Evolutionary conservation across 1,284 basidiomycete genomes (phyloP).

Genomic region (Papiliotrema terrestris): DNA sequence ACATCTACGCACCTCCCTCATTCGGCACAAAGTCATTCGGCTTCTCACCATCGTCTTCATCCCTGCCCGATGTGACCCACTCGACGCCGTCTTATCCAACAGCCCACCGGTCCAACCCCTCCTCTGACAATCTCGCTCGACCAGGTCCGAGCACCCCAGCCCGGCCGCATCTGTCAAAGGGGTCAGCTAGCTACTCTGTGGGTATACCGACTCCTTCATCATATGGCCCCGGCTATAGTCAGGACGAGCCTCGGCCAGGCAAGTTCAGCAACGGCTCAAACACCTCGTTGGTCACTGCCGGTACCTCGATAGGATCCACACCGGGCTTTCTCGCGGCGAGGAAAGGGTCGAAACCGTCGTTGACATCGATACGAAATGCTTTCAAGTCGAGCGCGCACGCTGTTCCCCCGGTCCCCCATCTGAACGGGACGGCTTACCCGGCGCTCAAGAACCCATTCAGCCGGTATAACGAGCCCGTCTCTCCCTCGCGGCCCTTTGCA

Average conservation of each 20-base stretch:
- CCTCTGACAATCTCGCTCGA: constrained; percentile 19
- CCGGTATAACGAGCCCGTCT: constrained; percentile 31
- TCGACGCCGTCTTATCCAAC: constrained; percentile 10
- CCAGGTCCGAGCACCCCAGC: constrained; percentile 21
- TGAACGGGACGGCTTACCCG: constrained; percentile 36
- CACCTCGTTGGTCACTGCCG: constrained; percentile 47
- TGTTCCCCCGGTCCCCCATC: constrained; percentile 33
- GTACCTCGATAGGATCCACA: constrained; percentile 25
- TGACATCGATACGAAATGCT: constrained; percentile 64
- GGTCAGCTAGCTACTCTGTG: constrained; percentile 19
- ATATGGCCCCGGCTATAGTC: constrained; percentile 1
- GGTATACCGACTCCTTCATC: constrained; percentile 13
- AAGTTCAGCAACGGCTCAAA: constrained; percentile 45
- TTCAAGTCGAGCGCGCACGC: constrained; percentile 58
- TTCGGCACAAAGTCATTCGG: constrained; percentile 27
- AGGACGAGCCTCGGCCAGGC: constrained; percentile 25
- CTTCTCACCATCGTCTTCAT: constrained; percentile 14
- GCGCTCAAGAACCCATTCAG: constrained; percentile 46
- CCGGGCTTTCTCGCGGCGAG: constrained; percentile 52
- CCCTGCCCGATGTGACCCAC: constrained; percentile 17
- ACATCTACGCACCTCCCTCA: constrained; percentile 34
- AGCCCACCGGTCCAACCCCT: constrained; percentile 27
- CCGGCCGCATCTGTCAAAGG: constrained; percentile 21
- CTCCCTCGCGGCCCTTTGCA: constrained; percentile 19
- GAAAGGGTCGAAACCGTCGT: constrained; percentile 77